phyloP scores from a whole-genome alignment of 148 eudicot species.

The Beta vulgaris region DNA sequence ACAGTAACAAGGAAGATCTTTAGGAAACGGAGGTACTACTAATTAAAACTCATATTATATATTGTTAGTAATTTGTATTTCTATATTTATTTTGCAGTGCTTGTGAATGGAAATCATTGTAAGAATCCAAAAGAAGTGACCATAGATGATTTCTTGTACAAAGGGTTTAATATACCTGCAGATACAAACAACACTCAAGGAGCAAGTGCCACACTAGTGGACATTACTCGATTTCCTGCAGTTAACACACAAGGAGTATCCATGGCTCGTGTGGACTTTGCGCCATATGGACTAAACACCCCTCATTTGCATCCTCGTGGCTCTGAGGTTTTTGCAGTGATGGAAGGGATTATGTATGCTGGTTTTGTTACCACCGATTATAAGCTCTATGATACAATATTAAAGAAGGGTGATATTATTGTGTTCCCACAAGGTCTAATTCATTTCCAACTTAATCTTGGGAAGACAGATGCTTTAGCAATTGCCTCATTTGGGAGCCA shows the following conservation, averaged over 20 bases:
- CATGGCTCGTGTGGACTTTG: conserved; percentile 23
- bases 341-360: conserved; percentile 22
- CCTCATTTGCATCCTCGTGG: conserved; percentile 33
- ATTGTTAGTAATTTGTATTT: neutral
- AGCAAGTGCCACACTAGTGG: neutral
- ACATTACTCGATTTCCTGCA: conserved; percentile 11
- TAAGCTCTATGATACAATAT: conserved; percentile 13
- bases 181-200: conserved; percentile 18
- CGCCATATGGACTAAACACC: conserved; percentile 26
- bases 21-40: too few relatives aligned
- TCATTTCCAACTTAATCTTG: conserved; percentile 29
- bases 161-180: conserved; percentile 19
- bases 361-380: conserved; percentile 27
- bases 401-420: conserved; percentile 25
- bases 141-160: conserved; percentile 25
- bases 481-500: conserved; percentile 31
- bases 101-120: conserved; percentile 25
- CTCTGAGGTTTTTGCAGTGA: conserved; percentile 22
- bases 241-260: conserved; percentile 31
- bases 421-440: conserved; percentile 29
- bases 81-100: neutral
- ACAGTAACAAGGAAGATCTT: too few relatives aligned
- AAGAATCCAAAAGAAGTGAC: conserved; percentile 27
- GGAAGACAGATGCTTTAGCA: conserved; percentile 15
- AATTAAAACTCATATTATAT: neutral